Evolutionary conservation across 208 protist species (phyloP), one percentile per base, ranked within the genome.

Genomic region (Lotmaria passim): DNA sequence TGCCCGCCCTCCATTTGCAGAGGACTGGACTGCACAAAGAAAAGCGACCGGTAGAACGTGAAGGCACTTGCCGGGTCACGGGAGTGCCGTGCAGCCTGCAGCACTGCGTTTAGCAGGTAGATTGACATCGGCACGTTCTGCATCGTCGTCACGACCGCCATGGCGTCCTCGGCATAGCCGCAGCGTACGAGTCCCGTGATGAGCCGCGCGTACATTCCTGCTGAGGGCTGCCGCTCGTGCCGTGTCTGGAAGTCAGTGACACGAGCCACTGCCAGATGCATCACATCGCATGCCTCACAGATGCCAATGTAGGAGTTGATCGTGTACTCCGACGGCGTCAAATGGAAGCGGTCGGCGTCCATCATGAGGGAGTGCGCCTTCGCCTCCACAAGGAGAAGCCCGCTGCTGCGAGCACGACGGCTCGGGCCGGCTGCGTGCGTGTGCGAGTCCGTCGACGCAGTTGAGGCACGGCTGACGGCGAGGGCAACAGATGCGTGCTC

Each of bases 321-420:
- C n/a, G 90, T 92, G 77, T 85, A 95, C 77, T 85, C 80, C 15
- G 81, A 83, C 39, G 90, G 86, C 10, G 74, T 73, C 7, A 93
- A 75, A 43, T 63, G 81, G 69, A 90, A 90, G 33, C 87, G 87
- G 72, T 93, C 90, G 66, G 77, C 56, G 55, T 95, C 87, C 81
- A 95, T 84, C 69, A 90, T 81, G 57, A 95, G 78, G 1, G 85
- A 82, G 72, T 95, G 90, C 21, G 90, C 85, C 67, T 83, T 84
- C 26, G 87, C 80, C 51, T 95, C 87, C 47, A 94, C 60, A 28
- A 81, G 62, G 11, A 78, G 43, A 12, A 80, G 70, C 11, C 61
- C 53, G 6, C 38, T 50, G 51, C 72, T 52, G 56, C 64, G 51
- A 19, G 39, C 31, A n/a, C 56, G 56, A 52, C 28, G 50, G 21